phyloP scores from a whole-genome alignment of 2,329 filamentous ascomycete species.

The Hypomyces rosellus region DNA sequence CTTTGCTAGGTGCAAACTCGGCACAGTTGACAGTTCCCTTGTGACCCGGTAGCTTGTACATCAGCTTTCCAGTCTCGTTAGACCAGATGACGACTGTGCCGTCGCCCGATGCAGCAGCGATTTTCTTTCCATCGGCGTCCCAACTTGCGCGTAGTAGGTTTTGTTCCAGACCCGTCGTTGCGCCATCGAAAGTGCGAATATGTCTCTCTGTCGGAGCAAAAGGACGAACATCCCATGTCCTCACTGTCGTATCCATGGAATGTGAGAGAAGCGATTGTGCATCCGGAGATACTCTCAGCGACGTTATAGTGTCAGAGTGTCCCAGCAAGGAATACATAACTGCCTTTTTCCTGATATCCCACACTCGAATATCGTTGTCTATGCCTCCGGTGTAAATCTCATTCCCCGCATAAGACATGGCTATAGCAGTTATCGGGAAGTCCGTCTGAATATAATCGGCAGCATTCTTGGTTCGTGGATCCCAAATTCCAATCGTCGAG shows the following conservation, averaged over 20 bases:
- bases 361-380: conserved; percentile 95
- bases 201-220: conserved; percentile 86
- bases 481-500: conserved; percentile 91
- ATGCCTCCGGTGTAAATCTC: conserved; percentile 93
- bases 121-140: conserved; percentile 78
- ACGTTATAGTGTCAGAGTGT: conserved; percentile 88
- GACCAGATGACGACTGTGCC: conserved; percentile 91
- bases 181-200: conserved; percentile 87
- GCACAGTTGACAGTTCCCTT: conserved; percentile 94
- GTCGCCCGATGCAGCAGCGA: conserved; percentile 85
- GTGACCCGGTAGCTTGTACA: conserved; percentile 93
- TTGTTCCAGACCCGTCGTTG: conserved; percentile 79
- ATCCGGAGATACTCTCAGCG: conserved; percentile 85
- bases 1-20: conserved; percentile 76
- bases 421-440: conserved; percentile 86
- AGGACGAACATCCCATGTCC: conserved; percentile 92
- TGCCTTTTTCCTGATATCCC: conserved; percentile 90
- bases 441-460: conserved; percentile 84
- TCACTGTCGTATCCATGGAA: conserved; percentile 86
- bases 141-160: conserved; percentile 87
- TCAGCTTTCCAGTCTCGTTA: conserved; percentile 74
- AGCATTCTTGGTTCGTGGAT: conserved; percentile 83
- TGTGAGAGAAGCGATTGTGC: conserved; percentile 86
- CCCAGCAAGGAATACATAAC: conserved; percentile 83
- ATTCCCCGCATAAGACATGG: conserved; percentile 88